Evolutionary conservation across 495 filamentous ascomycete genomes (phyloP), one percentile per base, ranked within the genome.

Genomic region (Penicillium ochrochloron): DNA sequence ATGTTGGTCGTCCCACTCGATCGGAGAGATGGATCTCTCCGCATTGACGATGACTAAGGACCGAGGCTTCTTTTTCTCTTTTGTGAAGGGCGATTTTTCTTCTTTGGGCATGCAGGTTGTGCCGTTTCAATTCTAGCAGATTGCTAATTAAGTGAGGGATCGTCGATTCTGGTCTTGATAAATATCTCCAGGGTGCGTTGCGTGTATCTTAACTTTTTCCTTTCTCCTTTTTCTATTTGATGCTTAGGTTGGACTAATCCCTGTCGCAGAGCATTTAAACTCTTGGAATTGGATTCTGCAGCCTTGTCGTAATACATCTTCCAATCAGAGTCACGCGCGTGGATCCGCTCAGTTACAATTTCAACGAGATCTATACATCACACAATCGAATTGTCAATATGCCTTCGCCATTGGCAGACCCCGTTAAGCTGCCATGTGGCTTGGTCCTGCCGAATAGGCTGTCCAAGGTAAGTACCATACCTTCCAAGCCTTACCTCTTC

Each of bases 401-500:
- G 73, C 42, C 74, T 33, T 71, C 73, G 11, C 63, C 74, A 41
- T 62, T 83, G 10, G 65, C 67, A 62, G 75, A 83, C 60, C 66
- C 80, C 33, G 75, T 85, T 52, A 79, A 77, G 63, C 76, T 85
- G 3, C 83, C 82, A 33, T 85, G 80, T 58, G 84, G 83, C 0
- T 68, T 87, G 31, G 73, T 76, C 4, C 64, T 87, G 14, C 81
- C 82, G 17, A 87, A 86, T 65, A 80, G 84, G 21, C 64, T 87
- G 2, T 76, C 71, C 60, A 86, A 86, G 75, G 83, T 84, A 74
- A 8, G 64, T 46, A 56, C 25, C 25, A 15, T n/a, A n/a, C 27
- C 6, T 2, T 7, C 17, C 35, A 44, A 2, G n/a, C 1, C 60
- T 19, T 27, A 27, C 1, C 25, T 27, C 25, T 15, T 25, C 23